Conservation (phyloP, 2,329 filamentous ascomycete species). For the Neocatenulostroma microsporum region DNA sequence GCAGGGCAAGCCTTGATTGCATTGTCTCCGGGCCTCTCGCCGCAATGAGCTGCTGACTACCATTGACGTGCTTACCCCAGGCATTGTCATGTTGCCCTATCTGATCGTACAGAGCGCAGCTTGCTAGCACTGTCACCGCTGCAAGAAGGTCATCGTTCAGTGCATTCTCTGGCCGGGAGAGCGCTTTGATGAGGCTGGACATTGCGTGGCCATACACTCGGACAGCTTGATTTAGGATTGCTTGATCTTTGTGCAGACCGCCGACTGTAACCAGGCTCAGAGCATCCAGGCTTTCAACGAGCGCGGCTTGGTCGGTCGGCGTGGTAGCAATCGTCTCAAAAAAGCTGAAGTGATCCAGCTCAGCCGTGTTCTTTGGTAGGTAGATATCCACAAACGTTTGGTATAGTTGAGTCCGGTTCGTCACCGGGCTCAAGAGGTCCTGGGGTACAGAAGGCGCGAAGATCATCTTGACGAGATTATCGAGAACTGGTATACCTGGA, state of each 20-base stretch:
- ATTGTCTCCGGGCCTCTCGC: constrained; percentile 23
- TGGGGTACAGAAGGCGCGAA: too few species aligned
- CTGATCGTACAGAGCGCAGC: constrained; percentile 27
- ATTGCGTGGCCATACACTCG: constrained; percentile 21
- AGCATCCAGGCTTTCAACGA: constrained; percentile 22
- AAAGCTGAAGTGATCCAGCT: constrained; percentile 17
- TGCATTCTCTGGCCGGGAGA: constrained; percentile 12
- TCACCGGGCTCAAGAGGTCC: constrained; percentile 9
- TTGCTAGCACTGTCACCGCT: constrained; percentile 22
- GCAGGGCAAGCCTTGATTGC: constrained; percentile 17
- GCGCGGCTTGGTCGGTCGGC: constrained; percentile 15
- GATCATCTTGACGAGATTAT: too few species aligned
- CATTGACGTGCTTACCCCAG: constrained; percentile 24
- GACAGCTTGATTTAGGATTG: constrained; percentile 19
- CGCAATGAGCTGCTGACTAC: constrained; percentile 22
- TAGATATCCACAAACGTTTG: constrained; percentile 24
- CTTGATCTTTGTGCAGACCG: constrained; percentile 18
- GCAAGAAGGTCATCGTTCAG: constrained; percentile 24
- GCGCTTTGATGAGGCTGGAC: constrained; percentile 13
- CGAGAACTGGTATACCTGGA: too few species aligned
- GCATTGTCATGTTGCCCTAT: constrained; percentile 21
- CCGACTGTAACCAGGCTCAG: constrained; percentile 25
- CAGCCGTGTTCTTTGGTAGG: constrained; percentile 15
- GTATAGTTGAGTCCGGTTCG: constrained; percentile 19
- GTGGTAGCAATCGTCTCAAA: constrained; percentile 17